Evolutionary conservation across 768 basidiomycete genomes (phyloP).

Genomic region (Russula lepida): DNA sequence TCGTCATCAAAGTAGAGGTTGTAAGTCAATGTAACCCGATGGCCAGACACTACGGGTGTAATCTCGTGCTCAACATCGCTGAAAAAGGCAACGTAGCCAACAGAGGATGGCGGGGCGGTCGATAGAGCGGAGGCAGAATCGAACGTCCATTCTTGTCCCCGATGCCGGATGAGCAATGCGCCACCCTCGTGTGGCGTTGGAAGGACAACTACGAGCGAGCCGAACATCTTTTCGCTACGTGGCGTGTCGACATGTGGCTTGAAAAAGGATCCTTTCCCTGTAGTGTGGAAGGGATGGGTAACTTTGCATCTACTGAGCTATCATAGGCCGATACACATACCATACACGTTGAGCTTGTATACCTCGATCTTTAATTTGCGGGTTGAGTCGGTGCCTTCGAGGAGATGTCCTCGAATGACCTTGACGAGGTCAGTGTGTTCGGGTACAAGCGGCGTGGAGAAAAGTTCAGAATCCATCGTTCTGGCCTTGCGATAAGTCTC

Average conservation of each 20-base stretch:
- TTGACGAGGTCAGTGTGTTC: conserved; percentile 26
- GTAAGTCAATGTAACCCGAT: conserved; percentile 39
- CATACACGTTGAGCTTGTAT: conserved; percentile 42
- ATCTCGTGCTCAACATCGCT: conserved; percentile 42
- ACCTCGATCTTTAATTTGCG: conserved; percentile 28
- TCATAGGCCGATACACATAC: conserved; percentile 21
- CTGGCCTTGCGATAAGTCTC: conserved; percentile 36
- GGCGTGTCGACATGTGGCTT: conserved; percentile 45
- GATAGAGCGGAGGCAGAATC: conserved; percentile 30
- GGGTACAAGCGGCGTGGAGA: conserved; percentile 30
- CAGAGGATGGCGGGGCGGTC: conserved; percentile 11
- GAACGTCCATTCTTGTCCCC: conserved; percentile 28
- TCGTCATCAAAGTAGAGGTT: conserved; percentile 29
- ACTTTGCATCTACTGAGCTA: not conserved
- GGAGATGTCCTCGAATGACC: conserved; percentile 21
- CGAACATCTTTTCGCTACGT: conserved; percentile 37
- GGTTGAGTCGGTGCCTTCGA: conserved; percentile 22
- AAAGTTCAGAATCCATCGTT: conserved; percentile 34
- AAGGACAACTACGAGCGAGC: conserved; percentile 43
- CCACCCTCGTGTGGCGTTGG: conserved; percentile 42
- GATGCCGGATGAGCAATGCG: conserved; percentile 31
- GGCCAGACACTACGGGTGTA: conserved; percentile 32
- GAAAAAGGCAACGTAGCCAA: conserved; percentile 37
- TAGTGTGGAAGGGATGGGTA: not conserved
- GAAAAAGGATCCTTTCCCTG: conserved; percentile 40